A percentile compares a stretch with the other conserved stretches of the same genome.
phyloP scores from a whole-genome alignment of 768 basidiomycete genomes.

The Amanita phalloides region DNA sequence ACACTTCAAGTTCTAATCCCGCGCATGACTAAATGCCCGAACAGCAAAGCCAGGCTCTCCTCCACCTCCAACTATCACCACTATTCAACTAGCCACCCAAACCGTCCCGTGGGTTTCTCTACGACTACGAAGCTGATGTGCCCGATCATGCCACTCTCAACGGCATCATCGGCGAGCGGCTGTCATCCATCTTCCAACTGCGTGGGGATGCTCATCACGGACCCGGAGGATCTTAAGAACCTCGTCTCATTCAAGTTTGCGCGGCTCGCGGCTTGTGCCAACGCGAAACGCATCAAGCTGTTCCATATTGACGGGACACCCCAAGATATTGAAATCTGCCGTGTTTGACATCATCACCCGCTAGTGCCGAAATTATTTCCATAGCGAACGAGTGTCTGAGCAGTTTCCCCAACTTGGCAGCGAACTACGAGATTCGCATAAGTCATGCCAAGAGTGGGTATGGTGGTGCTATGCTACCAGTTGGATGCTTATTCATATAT shows the following conservation, averaged over 20 bases:
- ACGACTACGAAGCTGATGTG: slow-evolving; percentile 58
- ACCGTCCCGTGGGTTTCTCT: slow-evolving; percentile 56
- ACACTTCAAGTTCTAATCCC: no score
- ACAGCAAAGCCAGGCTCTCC: slow-evolving; percentile 63
- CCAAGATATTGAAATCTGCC: slow-evolving; percentile 61
- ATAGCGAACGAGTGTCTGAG: slow-evolving; percentile 58
- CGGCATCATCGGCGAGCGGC: slow-evolving; percentile 65
- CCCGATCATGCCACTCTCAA: slow-evolving; percentile 65
- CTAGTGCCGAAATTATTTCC: slow-evolving; percentile 65
- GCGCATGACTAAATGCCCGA: slow-evolving; percentile 24
- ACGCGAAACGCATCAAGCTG: slow-evolving; percentile 65
- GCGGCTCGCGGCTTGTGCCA: slow-evolving; percentile 64
- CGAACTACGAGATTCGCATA: slow-evolving; percentile 65
- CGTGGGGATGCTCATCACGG: slow-evolving; percentile 72
- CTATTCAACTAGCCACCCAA: slow-evolving; percentile 68
- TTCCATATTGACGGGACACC: slow-evolving; percentile 78
- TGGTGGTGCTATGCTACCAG: not conserved
- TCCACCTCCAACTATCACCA: slow-evolving; percentile 64
- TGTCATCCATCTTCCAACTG: slow-evolving; percentile 69
- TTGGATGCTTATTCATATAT: not conserved
- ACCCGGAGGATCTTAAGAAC: slow-evolving; percentile 49
- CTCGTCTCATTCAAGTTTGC: slow-evolving; percentile 58
- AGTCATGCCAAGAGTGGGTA: slow-evolving; percentile 67
- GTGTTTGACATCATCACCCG: slow-evolving; percentile 79
- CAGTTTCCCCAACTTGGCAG: slow-evolving; percentile 57